Evolutionary conservation across 768 basidiomycete genomes (phyloP), one percentile per base, ranked within the genome.

Genomic region (Leccinum variicolor): DNA sequence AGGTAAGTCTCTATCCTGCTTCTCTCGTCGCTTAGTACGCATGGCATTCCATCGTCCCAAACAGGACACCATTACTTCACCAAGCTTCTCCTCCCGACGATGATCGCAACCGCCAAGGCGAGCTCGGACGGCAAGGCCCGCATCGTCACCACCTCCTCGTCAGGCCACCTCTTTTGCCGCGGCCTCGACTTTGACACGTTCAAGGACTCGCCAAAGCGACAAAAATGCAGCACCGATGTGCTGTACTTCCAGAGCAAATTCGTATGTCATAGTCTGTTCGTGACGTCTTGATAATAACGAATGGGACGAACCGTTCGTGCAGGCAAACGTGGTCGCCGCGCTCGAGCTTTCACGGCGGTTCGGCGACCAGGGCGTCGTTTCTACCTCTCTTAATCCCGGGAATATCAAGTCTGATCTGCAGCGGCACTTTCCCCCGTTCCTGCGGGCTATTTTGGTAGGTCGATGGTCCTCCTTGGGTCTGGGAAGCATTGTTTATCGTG

Each of bases 1-100:
- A 8, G 82, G 82, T 78, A 54, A 67, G 53, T 28, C 19, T 25
- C 4, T 10, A 19, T 41, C 39, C 10, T 41, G 10, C 36, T 39
- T 39, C 4, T n/a, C 9, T 39, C 17, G 2, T 39, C 36, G 36
- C 36, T n/a, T n/a, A 36, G 34, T n/a, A 39, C n/a, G 17, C 8
- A n/a, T 39, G 36, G 2, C 17, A 19, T 19, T 39, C 17, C 36
- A 39, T 39, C n/a, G 15, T 36, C 45, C 17, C 25, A 1, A 23
- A 3, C 58, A 83, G 85, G 87, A 2, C 87, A 84, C 64, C 84
- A 79, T 64, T 78, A 82, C 63, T 76, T 89, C 55, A 87, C 84
- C 2, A 72, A 74, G 46, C 73, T 79, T 14, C 76, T 86, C 23
- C 76, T 86, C 25, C 82, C 83, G 4, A 73, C 73, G 4, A 73